Conservation (phyloP, 257 asterid species). For the Datura wrightii region DNA sequence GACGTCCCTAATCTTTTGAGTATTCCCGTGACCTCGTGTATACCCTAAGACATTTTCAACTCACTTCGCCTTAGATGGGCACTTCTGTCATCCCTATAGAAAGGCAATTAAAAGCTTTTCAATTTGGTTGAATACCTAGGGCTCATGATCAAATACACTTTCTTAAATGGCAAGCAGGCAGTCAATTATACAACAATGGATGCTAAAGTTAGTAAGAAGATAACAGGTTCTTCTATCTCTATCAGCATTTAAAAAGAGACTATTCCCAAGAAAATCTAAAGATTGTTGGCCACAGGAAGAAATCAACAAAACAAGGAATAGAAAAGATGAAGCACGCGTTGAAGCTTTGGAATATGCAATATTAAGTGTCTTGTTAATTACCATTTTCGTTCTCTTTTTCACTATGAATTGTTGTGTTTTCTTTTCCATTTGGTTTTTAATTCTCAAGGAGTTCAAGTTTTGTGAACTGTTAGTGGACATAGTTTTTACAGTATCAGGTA, state of each 20-base stretch:
- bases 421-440: conserved; percentile 22
- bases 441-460: conserved; percentile 1
- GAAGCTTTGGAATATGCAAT: conserved; percentile 27
- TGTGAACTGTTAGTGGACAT: not conserved
- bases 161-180: not conserved
- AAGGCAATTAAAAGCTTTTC: not conserved
- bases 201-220: conserved; percentile 22
- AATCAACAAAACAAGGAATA: conserved; percentile 1
- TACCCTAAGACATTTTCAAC: conserved; percentile 9
- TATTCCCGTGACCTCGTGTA: not conserved
- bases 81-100: not conserved
- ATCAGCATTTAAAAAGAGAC: conserved; percentile 24
- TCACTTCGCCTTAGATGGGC: conserved; percentile 7
- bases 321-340: not conserved
- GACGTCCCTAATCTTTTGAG: conserved; percentile 24
- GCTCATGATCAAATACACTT: not conserved
- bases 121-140: not conserved
- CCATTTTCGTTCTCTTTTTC: conserved; percentile 1
- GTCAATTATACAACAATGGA: not conserved
- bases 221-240: conserved; percentile 6
- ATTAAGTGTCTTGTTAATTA: not conserved
- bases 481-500: not conserved
- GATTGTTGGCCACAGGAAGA: not conserved
- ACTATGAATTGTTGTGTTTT: conserved; percentile 18
- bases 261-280: not conserved